Evolutionary conservation across 1,284 basidiomycete genomes (phyloP), one percentile per base, ranked within the genome.

Genomic region (Ustilago sp.): DNA sequence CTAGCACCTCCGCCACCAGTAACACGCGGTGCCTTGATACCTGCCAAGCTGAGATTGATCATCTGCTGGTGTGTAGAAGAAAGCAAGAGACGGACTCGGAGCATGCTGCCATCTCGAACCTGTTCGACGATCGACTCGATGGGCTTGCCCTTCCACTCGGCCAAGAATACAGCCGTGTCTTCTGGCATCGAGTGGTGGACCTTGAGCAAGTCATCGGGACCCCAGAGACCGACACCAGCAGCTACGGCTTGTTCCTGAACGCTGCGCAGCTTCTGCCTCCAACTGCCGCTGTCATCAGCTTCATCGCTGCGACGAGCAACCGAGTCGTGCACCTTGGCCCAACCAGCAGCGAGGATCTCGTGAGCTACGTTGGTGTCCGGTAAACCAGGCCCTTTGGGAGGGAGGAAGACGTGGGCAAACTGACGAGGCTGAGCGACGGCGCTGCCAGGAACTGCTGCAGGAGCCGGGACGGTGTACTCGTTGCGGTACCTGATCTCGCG

Each of bases 41-140:
- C 82, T 23, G 82, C 82, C 53, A 83, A 60, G 61, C 76, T 76
- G 50, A 83, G 89, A 83, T 93, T 95, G 85, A 92, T 89, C 73
- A 94, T 88, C 87, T 95, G 94, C 83, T 99, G 96, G 67, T 93
- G 91, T 28, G 91, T 91, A 53, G 94, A 91, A 38, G 94, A 92
- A 87, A 98, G 90, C 54, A 98, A 88, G 50, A 98, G 89, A 59
- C 97, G 91, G 58, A 93, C 91, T 36, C 95, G 93, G 41, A 98
- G 88, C 58, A 94, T 95, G 47, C 93, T 93, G 55, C 95, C 96
- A 85, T 99, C 95, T 60, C 93, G 91, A 63, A 98, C 94, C 87
- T 93, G 92, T 87, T 99, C 96, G 69, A 99, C 93, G 88, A 81
- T 87, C 92, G 93, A 93, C 83, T 98, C 94, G 70, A 98, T 88